phyloP scores from a whole-genome alignment of 495 filamentous ascomycete species.

The Penicillium simplicissimum region DNA sequence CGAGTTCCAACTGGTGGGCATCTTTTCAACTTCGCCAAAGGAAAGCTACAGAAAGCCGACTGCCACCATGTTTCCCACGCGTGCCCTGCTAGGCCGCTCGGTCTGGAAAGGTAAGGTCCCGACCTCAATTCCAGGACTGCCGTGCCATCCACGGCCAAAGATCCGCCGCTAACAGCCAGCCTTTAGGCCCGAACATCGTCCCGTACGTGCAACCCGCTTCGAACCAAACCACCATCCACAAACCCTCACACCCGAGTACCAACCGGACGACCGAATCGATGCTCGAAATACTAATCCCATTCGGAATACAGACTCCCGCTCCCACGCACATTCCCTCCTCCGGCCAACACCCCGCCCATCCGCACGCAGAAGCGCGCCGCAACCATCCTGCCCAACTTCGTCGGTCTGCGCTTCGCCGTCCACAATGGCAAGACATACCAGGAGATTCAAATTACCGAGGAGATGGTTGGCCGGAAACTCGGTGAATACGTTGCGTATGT shows the following conservation, averaged over 20 bases:
- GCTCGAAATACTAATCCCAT: conserved; percentile 4
- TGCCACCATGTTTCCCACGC: conserved; percentile 60
- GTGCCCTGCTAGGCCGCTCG: conserved; percentile 62
- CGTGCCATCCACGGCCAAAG: not conserved
- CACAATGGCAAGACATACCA: conserved; percentile 94
- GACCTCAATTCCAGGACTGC: not conserved
- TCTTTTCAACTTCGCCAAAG: conserved; percentile 26
- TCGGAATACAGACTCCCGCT: conserved; percentile 41
- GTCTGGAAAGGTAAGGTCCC: conserved; percentile 68
- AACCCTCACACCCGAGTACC: not conserved
- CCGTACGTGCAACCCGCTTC: conserved; percentile 43
- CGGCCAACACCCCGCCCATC: conserved; percentile 70
- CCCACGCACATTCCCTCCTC: conserved; percentile 45
- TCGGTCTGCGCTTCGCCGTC: conserved; percentile 88
- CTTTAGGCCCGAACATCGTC: conserved; percentile 56
- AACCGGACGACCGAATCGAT: not conserved
- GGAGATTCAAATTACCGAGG: conserved; percentile 86
- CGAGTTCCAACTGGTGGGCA: conserved; percentile 10
- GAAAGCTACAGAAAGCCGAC: conserved; percentile 15
- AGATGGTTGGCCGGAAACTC: conserved; percentile 98
- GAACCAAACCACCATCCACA: conserved; percentile 3
- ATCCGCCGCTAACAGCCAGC: conserved; percentile 19
- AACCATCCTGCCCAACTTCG: conserved; percentile 95
- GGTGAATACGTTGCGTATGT: conserved; percentile 91
- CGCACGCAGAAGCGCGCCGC: conserved; percentile 85